phyloP scores from a whole-genome alignment of 1,284 basidiomycete genomes.

The Schizophyllum commune region DNA sequence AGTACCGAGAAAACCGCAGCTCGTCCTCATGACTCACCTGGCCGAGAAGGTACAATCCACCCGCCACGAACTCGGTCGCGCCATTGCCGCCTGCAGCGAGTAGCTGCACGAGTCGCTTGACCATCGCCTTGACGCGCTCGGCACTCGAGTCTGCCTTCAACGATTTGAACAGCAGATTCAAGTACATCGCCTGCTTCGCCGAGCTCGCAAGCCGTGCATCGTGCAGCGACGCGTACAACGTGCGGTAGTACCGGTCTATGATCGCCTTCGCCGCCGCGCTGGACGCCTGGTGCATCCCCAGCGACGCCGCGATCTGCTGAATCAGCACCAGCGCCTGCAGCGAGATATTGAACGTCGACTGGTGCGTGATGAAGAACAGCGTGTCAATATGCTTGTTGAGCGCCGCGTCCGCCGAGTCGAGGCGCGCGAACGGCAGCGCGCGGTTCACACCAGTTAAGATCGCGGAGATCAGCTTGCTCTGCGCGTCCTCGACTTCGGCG shows the following conservation, averaged over 20 bases:
- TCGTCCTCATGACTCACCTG: conserved; percentile 43
- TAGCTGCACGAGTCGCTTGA: conserved; percentile 85
- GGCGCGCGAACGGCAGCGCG: conserved; percentile 86
- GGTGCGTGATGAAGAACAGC: conserved; percentile 92
- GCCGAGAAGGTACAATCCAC: conserved; percentile 72
- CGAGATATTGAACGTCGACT: conserved; percentile 93
- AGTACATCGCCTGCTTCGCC: conserved; percentile 95
- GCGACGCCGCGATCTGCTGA: conserved; percentile 67
- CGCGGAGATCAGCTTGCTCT: conserved; percentile 85
- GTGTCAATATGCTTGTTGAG: conserved; percentile 76
- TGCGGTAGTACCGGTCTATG: conserved; percentile 84
- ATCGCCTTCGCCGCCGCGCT: conserved; percentile 35
- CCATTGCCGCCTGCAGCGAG: conserved; percentile 62
- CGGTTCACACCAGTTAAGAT: conserved; percentile 94
- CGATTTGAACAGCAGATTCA: conserved; percentile 93
- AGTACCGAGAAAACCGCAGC: background rate
- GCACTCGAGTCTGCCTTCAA: conserved; percentile 67
- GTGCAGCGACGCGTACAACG: conserved; percentile 83
- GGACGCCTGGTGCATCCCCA: conserved; percentile 30
- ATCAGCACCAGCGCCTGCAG: conserved; percentile 93
- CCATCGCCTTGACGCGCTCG: conserved; percentile 74
- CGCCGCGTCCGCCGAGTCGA: conserved; percentile 41
- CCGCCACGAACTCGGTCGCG: conserved; percentile 86
- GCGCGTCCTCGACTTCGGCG: conserved; percentile 69
- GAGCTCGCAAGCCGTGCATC: conserved; percentile 79